Conservation (phyloP, 306 rosid species). For the Gleditsia sinensis region DNA sequence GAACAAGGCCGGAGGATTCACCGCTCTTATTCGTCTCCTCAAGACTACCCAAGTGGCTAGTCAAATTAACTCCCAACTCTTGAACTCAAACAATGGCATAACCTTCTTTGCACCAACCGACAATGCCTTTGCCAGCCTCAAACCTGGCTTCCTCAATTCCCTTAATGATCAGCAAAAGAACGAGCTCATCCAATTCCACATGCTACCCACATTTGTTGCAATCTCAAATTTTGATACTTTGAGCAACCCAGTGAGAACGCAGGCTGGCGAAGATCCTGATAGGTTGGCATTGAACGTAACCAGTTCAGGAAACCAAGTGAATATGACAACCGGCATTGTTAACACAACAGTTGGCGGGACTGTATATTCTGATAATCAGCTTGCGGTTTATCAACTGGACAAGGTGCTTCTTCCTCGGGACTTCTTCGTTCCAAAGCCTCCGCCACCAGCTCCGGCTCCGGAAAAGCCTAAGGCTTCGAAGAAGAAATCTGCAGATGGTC, state of each 20-base stretch:
- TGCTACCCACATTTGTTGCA: slow-evolving; percentile 51
- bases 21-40: slow-evolving; percentile 60
- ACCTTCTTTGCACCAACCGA: slow-evolving; percentile 66
- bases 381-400: slow-evolving; percentile 70
- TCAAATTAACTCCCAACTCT: slow-evolving; percentile 59
- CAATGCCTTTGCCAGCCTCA: slow-evolving; percentile 58
- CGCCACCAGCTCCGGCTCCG: slow-evolving; percentile 50
- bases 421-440: slow-evolving; percentile 56
- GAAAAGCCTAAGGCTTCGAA: slow-evolving; percentile 39
- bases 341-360: slow-evolving; percentile 68
- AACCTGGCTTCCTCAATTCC: slow-evolving; percentile 68
- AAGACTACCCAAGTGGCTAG: slow-evolving; percentile 59
- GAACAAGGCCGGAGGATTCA: slow-evolving; percentile 63
- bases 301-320: slow-evolving; percentile 60
- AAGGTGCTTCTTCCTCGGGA: slow-evolving; percentile 63
- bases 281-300: slow-evolving; percentile 65
- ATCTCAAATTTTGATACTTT: slow-evolving; percentile 67
- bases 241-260: slow-evolving; percentile 71
- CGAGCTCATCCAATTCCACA: slow-evolving; percentile 66
- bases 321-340: slow-evolving; percentile 61
- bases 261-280: slow-evolving; percentile 60
- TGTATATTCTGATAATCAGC: slow-evolving; percentile 64
- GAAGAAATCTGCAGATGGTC: slow-evolving; percentile 42
- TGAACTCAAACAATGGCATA: slow-evolving; percentile 56
- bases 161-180: slow-evolving; percentile 57